These are phyloP conservation scores for Nicotiana otophora DNA, from an alignment of 257 asterid species.

Conservation along the genomic window DNA sequence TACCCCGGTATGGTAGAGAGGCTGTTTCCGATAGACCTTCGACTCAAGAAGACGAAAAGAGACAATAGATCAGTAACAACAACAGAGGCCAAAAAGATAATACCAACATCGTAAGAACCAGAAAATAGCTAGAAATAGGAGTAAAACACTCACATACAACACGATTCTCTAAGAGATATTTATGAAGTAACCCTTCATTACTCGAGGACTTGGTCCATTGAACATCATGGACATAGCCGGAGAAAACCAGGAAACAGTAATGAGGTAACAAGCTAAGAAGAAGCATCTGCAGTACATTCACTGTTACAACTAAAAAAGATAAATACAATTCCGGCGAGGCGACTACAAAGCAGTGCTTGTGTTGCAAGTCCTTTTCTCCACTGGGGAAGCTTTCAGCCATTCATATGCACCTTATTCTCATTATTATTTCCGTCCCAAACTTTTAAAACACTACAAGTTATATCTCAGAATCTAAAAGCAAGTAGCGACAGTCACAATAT, in stretches of 20 bases:
- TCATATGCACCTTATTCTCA: background rate
- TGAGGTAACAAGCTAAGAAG: background rate
- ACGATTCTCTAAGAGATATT: background rate
- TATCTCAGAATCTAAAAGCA: slow-evolving; percentile 7
- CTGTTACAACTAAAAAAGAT: background rate
- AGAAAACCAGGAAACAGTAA: background rate
- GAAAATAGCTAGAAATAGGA: background rate
- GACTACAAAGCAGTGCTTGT: background rate
- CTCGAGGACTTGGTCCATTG: background rate
- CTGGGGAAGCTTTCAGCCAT: background rate
- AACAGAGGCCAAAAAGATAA: too few relatives aligned
- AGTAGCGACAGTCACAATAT: background rate
- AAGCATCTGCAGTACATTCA: background rate
- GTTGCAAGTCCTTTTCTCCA: background rate
- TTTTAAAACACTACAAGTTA: background rate
- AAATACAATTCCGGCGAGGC: background rate
- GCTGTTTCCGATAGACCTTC: too few relatives aligned
- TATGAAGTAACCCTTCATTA: background rate
- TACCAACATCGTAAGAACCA: too few relatives aligned
- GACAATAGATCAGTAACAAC: too few relatives aligned
- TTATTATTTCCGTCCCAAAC: background rate
- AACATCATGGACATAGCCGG: background rate
- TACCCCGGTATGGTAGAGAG: too few relatives aligned
- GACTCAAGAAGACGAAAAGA: too few relatives aligned
- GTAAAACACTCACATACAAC: background rate